Evolutionary conservation across 2,329 filamentous ascomycete genomes (phyloP).

Genomic region (Xylariomycetidae sp.): DNA sequence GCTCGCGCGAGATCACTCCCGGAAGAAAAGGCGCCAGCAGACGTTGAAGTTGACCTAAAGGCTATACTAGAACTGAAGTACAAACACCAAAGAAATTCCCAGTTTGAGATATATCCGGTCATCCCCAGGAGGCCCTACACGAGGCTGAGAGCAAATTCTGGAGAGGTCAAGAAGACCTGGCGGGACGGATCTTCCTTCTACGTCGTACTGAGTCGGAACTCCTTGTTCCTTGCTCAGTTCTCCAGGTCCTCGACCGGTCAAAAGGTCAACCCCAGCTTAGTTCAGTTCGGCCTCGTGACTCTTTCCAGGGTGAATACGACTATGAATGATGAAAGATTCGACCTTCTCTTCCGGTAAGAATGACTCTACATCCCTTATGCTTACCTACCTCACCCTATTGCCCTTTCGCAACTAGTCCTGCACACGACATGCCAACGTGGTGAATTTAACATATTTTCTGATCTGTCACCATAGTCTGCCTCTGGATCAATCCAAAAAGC

Average conservation of each 20-base stretch:
- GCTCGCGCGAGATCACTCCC: slow-evolving; percentile 20
- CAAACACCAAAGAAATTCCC: slow-evolving; percentile 28
- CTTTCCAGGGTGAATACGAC: slow-evolving; percentile 48
- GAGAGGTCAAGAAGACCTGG: slow-evolving; percentile 40
- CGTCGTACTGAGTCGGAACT: slow-evolving; percentile 48
- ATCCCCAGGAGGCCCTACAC: slow-evolving; percentile 41
- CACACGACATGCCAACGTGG: too few relatives aligned
- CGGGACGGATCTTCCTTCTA: slow-evolving; percentile 50
- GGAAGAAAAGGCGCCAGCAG: slow-evolving; percentile 38
- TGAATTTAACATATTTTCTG: too few relatives aligned
- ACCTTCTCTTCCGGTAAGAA: slow-evolving; percentile 48
- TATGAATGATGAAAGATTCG: slow-evolving; percentile 51
- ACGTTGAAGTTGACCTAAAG: slow-evolving; percentile 43
- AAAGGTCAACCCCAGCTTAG: slow-evolving; percentile 42
- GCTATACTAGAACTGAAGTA: slow-evolving; percentile 43
- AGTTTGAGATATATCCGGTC: slow-evolving; percentile 47
- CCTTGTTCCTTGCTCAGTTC: slow-evolving; percentile 49
- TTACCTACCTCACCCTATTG: too few relatives aligned
- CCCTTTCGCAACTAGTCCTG: too few relatives aligned
- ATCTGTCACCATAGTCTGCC: slow-evolving; percentile 35
- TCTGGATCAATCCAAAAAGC: slow-evolving; percentile 37
- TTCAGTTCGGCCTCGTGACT: slow-evolving; percentile 48
- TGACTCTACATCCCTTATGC: too few relatives aligned
- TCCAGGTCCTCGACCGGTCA: slow-evolving; percentile 41
- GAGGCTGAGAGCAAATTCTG: slow-evolving; percentile 34